Base-by-base conservation (phyloP, 78 protist genomes). In the Chrysochromulina parva region DNA sequence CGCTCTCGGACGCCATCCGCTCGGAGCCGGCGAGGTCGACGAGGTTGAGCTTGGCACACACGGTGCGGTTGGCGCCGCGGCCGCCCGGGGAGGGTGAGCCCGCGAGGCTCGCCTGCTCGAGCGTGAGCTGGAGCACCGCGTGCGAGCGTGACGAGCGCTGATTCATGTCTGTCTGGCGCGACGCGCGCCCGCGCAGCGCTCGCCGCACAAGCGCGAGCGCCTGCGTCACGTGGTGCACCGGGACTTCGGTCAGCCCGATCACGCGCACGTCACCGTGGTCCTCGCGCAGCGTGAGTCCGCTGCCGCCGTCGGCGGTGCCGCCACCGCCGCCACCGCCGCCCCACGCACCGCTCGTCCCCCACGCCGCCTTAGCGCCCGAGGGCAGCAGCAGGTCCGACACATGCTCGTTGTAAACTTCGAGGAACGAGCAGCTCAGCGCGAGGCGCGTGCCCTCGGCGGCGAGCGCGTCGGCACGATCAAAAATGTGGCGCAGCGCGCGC, bases 11-110 rank as follows among this genome's bases (percentile, higher is more conserved):
- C 48, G 14, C 80, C 80, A 58, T 0, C 20, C 66, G 60, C 76
- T 85, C 89, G 9, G 89, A 85, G 28, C 89, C 89, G 50, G 89
- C 89, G 28, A 85, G 74, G 74, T 85, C 89, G 58, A 85, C 89
- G 22, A 85, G 89, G 59, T 9, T 50, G 48, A 85, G 76, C 14
- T 28, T 3, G n/a, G 89, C 5, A 52, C 88, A 53, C 22, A n/a
- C 1, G 48, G 52, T 48, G 52, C 52, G 76, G 50, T 5, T 10
- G 73, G 38, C 73, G 13, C 73, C 73, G 38, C 14, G 73, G 38
- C 73, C 73, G n/a, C 73, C 38, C n/a, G 7, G 38, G 7, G 73
- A 58, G 62, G 62, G 62, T 11, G 22, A 6, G 6, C 24, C 69
- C 26, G 26, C 69, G 26, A 14, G 26, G 13, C 24, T 5, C 17